Percentiles rank a stretch among this genome's conserved stretches.
phyloP scores from a whole-genome alignment of 2,329 filamentous ascomycete genomes.

The Beauveria caledonica region DNA sequence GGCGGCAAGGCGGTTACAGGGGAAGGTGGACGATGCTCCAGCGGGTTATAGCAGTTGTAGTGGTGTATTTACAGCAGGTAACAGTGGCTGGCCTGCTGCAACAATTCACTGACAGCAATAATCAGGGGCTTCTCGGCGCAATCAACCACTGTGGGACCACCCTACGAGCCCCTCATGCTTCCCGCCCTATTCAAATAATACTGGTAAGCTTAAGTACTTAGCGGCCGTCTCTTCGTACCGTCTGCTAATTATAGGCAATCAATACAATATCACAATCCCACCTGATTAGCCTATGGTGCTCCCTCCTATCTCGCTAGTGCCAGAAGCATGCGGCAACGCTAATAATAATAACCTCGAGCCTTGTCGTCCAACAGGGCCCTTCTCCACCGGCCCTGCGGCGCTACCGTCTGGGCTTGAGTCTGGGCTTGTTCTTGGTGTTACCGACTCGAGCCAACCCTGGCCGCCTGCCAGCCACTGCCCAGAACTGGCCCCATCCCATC shows the following conservation, averaged over 20 bases:
- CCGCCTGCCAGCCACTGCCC: not conserved
- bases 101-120: not conserved
- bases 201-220: no score
- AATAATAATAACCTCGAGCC: not conserved
- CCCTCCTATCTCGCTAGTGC: not conserved
- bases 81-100: not conserved
- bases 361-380: not conserved
- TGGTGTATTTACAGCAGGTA: not conserved
- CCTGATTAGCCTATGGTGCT: not conserved
- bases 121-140: not conserved
- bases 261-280: not conserved
- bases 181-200: no score
- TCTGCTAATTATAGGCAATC: not conserved
- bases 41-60: not conserved
- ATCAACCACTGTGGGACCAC: slow-evolving; percentile 3
- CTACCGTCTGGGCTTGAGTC: slow-evolving; percentile 9
- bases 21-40: not conserved
- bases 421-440: slow-evolving; percentile 10
- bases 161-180: no score
- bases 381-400: slow-evolving; percentile 1
- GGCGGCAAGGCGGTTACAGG: not conserved
- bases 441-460: not conserved
- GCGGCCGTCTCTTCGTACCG: not conserved
- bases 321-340: not conserved
- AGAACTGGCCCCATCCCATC: slow-evolving; percentile 4